Percentiles rank a stretch among this genome's conserved stretches.
phyloP scores from a whole-genome alignment of 768 basidiomycete species.

The Mycena galopus region DNA sequence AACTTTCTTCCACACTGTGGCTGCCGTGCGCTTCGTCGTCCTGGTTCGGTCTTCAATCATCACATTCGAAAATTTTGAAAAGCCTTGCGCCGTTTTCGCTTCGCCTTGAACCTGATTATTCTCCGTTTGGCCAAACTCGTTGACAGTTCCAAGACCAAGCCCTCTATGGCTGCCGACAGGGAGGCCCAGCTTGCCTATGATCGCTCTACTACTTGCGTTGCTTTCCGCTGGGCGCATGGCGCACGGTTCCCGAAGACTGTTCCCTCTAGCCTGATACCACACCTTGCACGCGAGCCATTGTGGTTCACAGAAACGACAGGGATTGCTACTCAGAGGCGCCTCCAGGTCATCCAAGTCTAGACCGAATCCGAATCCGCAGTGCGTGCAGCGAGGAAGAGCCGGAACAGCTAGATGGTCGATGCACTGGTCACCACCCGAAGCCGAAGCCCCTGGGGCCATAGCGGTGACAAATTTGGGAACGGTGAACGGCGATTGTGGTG shows the following conservation, averaged over 20 bases:
- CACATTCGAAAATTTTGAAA: slow-evolving; percentile 35
- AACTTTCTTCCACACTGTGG: slow-evolving; percentile 31
- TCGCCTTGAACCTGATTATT: slow-evolving; percentile 3
- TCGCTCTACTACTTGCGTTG: slow-evolving; percentile 30
- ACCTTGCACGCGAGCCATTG: slow-evolving; percentile 40
- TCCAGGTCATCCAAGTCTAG: slow-evolving; percentile 35
- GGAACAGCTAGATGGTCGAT: slow-evolving; percentile 27
- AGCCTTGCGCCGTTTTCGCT: slow-evolving; percentile 11
- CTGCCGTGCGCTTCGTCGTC: slow-evolving; percentile 23
- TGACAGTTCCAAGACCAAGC: slow-evolving; percentile 22
- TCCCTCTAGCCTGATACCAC: slow-evolving; percentile 32
- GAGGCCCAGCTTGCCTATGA: slow-evolving; percentile 24
- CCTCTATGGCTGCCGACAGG: slow-evolving; percentile 33
- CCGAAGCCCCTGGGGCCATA: background rate
- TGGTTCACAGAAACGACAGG: slow-evolving; percentile 35
- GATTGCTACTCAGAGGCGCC: slow-evolving; percentile 21
- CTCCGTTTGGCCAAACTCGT: slow-evolving; percentile 27
- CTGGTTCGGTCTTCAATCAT: slow-evolving; percentile 30
- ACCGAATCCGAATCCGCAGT: slow-evolving; percentile 36
- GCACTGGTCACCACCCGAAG: background rate
- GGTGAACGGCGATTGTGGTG: slow-evolving; percentile 30
- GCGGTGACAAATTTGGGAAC: slow-evolving; percentile 26
- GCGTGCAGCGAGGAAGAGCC: slow-evolving; percentile 35
- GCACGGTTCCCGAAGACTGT: slow-evolving; percentile 23
- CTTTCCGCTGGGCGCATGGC: slow-evolving; percentile 30